Evolutionary conservation across 1,139 yeast genomes (phyloP).

Genomic region (Diutina neorugosa): DNA sequence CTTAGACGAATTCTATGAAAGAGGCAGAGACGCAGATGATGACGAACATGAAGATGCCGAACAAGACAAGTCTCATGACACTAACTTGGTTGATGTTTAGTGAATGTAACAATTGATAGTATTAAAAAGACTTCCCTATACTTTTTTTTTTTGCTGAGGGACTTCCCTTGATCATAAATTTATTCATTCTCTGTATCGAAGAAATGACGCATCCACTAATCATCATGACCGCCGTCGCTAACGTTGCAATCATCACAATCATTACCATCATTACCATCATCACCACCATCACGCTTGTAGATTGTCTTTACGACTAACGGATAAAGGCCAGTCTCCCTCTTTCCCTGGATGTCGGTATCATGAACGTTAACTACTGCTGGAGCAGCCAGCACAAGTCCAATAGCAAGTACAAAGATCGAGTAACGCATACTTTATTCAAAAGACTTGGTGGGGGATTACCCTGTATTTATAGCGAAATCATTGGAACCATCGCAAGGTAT

Average conservation of each 20-base stretch:
- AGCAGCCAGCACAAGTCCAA: background rate
- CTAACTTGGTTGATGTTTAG: slow-evolving; percentile 3
- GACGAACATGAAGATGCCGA: slow-evolving; percentile 39
- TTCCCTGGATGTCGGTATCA: no score
- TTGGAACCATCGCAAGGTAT: background rate
- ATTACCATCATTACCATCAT: background rate
- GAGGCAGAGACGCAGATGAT: slow-evolving; percentile 54
- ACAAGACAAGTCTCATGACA: background rate
- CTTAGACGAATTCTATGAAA: slow-evolving; percentile 85
- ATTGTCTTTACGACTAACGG: no score
- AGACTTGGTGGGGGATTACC: background rate
- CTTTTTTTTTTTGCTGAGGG: background rate
- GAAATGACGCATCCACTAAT: background rate
- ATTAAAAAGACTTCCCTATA: background rate
- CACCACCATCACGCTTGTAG: background rate
- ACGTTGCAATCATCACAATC: background rate
- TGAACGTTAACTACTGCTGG: background rate
- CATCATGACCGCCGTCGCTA: background rate
- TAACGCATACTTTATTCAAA: background rate
- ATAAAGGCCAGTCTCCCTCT: no score
- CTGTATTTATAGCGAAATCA: background rate
- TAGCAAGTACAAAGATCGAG: background rate
- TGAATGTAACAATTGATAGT: background rate
- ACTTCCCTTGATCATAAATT: no score
- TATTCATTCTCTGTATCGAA: no score